Evolutionary conservation across 129 eudicot genomes (phyloP), one percentile per base, ranked within the genome.

Genomic region (Flaveria trinervia): DNA sequence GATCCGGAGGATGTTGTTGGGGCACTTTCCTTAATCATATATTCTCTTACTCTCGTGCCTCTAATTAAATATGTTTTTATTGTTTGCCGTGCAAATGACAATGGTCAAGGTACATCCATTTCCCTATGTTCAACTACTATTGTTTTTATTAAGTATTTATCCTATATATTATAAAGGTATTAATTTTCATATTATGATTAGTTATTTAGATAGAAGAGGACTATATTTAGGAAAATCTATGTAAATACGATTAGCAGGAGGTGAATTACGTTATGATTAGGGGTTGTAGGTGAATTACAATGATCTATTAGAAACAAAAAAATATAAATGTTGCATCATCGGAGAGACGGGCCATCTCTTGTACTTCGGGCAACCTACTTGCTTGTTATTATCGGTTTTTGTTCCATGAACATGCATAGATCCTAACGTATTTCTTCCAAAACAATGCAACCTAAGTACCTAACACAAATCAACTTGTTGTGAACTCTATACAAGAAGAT

Each of bases 1-100:
- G 65, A 89, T 26, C 64, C 49, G 0, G 75, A 86, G 20, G 95
- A 89, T 75, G 69, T 89, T 25, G 39, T 89, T 41, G 95, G 91
- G 0, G 91, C 84, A 10, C 83, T 89, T 57, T 86, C 95, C 41
- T 72, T 89, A 46, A 85, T 89, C 50, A 83, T 86, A 59, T 89
- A 89, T 67, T 82, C 95, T 50, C 18, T 89, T 22, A 56, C 77
- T 51, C 85, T 89, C 71, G 43, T 83, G 3, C 91, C 91, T 17
- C 46, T 84, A 18, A 64, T 84, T 82, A 88, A 88, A 74, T 88
- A 88, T 56, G 64, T 56, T 56, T 56, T 56, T 20, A 56, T 56
- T 20, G 64, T 56, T 20, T 56, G 64, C 14, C 56, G 84, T 50
- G 94, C 95, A 28, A 89, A 86, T 68, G 95, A 89, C 85, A 86